Evolutionary conservation across 2,329 filamentous ascomycete species (phyloP).

Genomic region (Zymoseptoria ardabiliae): DNA sequence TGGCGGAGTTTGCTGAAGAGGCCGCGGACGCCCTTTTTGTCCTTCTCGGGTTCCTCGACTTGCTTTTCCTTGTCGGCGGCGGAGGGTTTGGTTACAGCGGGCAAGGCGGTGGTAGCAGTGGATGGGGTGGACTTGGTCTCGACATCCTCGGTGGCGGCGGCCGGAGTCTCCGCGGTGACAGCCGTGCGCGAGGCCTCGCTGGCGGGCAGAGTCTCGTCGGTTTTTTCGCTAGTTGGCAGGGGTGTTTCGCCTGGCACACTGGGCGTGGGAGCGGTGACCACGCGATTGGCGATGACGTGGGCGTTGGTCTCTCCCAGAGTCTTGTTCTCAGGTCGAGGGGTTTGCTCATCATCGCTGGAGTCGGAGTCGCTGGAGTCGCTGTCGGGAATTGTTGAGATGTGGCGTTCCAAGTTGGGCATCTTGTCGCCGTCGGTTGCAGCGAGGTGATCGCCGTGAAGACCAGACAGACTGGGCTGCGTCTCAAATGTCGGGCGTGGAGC

Average conservation of each 20-base stretch:
- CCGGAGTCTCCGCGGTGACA: conserved; percentile 6
- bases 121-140: conserved; percentile 1
- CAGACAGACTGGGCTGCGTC: conserved; percentile 7
- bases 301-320: neutral
- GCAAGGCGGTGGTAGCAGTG: conserved; percentile 2
- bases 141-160: neutral
- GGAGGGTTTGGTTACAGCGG: conserved; percentile 1
- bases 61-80: conserved; percentile 2
- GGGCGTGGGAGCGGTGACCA: conserved; percentile 1
- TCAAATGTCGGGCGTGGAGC: conserved; percentile 9
- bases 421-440: neutral
- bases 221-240: conserved; percentile 1
- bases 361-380: conserved; percentile 18
- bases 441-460: conserved; percentile 6
- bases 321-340: neutral
- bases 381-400: conserved; percentile 25
- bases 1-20: conserved; percentile 24
- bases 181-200: conserved; percentile 10
- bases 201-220: conserved; percentile 5
- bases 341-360: conserved; percentile 2
- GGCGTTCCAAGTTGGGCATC: conserved; percentile 26
- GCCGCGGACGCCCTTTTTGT: conserved; percentile 23
- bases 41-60: conserved; percentile 11
- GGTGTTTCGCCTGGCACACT: conserved; percentile 3
- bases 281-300: conserved; percentile 4